A percentile compares a stretch with the other conserved stretches of the same genome.
phyloP scores from a whole-genome alignment of 208 protist species.

The Trypanosoma lewisi region DNA sequence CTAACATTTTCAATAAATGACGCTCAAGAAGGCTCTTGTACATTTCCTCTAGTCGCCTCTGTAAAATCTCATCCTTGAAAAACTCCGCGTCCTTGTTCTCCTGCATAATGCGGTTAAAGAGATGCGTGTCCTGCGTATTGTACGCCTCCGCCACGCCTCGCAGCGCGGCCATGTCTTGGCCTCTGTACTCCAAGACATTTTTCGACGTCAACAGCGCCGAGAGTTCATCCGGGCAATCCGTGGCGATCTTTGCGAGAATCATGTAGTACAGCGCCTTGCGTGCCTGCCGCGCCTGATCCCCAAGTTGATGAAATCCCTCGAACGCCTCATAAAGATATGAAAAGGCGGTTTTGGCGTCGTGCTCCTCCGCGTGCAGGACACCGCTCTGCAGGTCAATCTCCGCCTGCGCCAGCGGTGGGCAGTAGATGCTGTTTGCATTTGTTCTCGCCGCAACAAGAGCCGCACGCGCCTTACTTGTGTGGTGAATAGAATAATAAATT shows the following conservation, averaged over 20 bases:
- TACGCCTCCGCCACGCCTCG: conserved; percentile 93
- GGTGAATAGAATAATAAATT: conserved; percentile 93
- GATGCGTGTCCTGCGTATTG: conserved; percentile 91
- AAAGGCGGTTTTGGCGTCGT: conserved; percentile 98
- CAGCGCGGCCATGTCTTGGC: conserved; percentile 91
- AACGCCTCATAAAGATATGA: conserved; percentile 99
- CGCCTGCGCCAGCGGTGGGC: conserved; percentile 96
- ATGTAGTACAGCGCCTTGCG: conserved; percentile 96
- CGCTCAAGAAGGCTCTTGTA: conserved; percentile 96
- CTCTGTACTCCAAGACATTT: conserved; percentile 93
- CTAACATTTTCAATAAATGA: conserved; percentile 95
- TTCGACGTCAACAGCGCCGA: conserved; percentile 73
- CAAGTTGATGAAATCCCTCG: conserved; percentile 94
- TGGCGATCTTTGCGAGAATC: conserved; percentile 95
- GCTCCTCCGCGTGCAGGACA: conserved; percentile 97
- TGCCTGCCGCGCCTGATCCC: conserved; percentile 79
- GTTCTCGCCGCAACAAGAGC: conserved; percentile 96
- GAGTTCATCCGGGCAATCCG: conserved; percentile 76
- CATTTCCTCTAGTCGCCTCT: conserved; percentile 92
- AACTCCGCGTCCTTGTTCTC: conserved; percentile 50
- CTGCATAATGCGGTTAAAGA: conserved; percentile 88
- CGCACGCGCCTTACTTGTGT: conserved; percentile 92
- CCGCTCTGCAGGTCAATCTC: conserved; percentile 97
- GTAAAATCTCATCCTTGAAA: conserved; percentile 87
- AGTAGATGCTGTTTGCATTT: conserved; percentile 98